Conservation (phyloP, 2,329 filamentous ascomycete species). For the Didymella pinodella region DNA sequence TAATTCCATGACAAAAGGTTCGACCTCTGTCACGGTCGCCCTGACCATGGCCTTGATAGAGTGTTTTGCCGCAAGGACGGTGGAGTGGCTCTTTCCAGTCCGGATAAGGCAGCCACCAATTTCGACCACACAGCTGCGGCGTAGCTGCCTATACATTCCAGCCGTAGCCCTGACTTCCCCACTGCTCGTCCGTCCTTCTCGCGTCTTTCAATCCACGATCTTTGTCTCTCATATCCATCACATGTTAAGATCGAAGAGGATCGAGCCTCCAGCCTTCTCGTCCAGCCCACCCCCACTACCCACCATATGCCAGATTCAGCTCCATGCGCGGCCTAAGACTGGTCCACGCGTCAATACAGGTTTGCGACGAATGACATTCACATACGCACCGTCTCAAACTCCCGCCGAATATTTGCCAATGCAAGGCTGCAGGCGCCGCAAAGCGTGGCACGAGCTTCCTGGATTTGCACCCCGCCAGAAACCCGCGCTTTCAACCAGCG, state of each 20-base stretch:
- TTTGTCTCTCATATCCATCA: not conserved
- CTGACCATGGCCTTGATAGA: not conserved
- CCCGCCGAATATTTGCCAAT: slow-evolving; percentile 3
- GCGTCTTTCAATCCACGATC: too few species aligned
- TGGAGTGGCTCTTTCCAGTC: not conserved
- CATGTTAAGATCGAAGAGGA: not conserved
- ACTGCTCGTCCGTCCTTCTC: not conserved
- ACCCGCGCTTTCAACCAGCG: not conserved
- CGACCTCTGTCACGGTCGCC: not conserved
- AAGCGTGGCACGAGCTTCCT: not conserved
- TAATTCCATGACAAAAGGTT: too few species aligned
- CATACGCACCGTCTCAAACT: not conserved
- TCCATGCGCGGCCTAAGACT: not conserved
- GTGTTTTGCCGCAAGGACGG: not conserved
- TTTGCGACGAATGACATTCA: slow-evolving; percentile 1
- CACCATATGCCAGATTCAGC: slow-evolving; percentile 2
- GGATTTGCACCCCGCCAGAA: not conserved
- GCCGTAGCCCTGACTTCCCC: not conserved
- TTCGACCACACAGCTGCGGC: slow-evolving; percentile 3
- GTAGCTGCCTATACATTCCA: not conserved
- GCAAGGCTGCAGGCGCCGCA: slow-evolving; percentile 3
- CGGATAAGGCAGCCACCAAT: slow-evolving; percentile 1
- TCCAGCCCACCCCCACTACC: not conserved
- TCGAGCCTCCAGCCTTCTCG: not conserved
- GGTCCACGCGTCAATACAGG: slow-evolving; percentile 7